Base-by-base conservation (phyloP, 805 yeast species). In the Ogataea paraovalis region DNA sequence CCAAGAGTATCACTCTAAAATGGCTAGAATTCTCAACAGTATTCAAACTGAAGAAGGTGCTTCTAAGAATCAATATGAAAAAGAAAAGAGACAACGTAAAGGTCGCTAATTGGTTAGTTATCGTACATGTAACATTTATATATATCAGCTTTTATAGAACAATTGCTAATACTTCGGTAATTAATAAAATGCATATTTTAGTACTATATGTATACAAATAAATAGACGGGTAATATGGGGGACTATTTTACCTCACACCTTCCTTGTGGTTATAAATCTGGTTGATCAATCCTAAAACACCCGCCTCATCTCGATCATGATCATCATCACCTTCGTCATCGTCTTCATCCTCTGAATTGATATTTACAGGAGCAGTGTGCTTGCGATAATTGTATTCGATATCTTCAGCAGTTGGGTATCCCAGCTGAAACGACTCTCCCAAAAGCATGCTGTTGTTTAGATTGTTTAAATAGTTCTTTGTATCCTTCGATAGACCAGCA, bases 11-110 rank as follows among this genome's bases (percentile, higher is more conserved):
- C 98, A 94, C 66, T 76, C 82, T 56, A 91, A 88, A 74, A 87
- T 94, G 89, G 86, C 95, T 39, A 79, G 78, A 56, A 84, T 94
- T 63, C 82, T 85, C 64, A 87, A 91, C 58, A 80, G 91, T 46
- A 88, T 94, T 60, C 87, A 86, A 53, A 90, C 97, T 4, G 90
- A 85, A 58, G 97, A 92, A 73, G 98, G 98, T 61, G 87, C 94
- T 4, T 97, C 89, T 63, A 87, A 88, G 75, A 91, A 94, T 65
- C 83, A 83, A 57, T 92, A 92, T 67, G 97, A 90, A 63, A 78
- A 90, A 51, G 97, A 91, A 62, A 86, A 80, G 74, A 81, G 76
- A 63, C 71, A 72, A 51, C 78, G 90, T 59, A 79, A 78, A 62
- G 70, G 74, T 37, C 73, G 74, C 56, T 51, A 48, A 42, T 41